These are phyloP conservation scores for Fusarium sp. DNA, from an alignment of 2,329 filamentous ascomycete species.

Conservation along the genomic window DNA sequence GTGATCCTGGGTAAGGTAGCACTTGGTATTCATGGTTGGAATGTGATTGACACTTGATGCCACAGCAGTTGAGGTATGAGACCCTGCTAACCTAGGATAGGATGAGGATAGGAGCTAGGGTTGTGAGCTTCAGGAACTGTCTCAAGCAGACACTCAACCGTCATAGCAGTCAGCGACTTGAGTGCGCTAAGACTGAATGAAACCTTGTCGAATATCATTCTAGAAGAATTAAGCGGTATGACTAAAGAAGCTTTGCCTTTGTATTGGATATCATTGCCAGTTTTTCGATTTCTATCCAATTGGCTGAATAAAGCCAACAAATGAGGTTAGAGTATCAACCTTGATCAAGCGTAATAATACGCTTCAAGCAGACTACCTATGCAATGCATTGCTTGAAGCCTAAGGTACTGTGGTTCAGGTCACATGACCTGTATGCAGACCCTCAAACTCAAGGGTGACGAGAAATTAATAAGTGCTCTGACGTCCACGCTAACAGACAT, in stretches of 20 bases:
- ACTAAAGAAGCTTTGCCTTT: not conserved
- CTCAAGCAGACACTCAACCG: constrained; percentile 6
- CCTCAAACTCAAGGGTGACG: constrained; percentile 4
- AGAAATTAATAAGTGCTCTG: constrained; percentile 25
- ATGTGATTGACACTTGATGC: constrained; percentile 30
- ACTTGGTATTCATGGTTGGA: constrained; percentile 18
- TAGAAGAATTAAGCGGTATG: constrained; percentile 16
- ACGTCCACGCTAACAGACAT: constrained; percentile 21
- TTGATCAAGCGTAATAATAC: not conserved
- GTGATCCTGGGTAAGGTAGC: constrained; percentile 8
- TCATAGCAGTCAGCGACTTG: not conserved
- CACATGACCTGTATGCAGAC: constrained; percentile 27
- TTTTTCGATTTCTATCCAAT: not conserved
- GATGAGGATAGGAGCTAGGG: not conserved
- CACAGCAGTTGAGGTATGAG: constrained; percentile 18
- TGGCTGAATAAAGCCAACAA: not conserved
- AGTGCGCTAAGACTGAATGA: constrained; percentile 20
- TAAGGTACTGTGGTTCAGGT: not conserved
- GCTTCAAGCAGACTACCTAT: not conserved
- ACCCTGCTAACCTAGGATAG: constrained; percentile 5
- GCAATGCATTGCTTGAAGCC: not conserved
- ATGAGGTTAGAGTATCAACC: not conserved
- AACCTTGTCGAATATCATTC: constrained; percentile 21
- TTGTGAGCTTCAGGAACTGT: constrained; percentile 1
- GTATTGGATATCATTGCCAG: not conserved